Conservation (phyloP, 1,139 yeast species). For the Kluyveromyces marxianus region DNA sequence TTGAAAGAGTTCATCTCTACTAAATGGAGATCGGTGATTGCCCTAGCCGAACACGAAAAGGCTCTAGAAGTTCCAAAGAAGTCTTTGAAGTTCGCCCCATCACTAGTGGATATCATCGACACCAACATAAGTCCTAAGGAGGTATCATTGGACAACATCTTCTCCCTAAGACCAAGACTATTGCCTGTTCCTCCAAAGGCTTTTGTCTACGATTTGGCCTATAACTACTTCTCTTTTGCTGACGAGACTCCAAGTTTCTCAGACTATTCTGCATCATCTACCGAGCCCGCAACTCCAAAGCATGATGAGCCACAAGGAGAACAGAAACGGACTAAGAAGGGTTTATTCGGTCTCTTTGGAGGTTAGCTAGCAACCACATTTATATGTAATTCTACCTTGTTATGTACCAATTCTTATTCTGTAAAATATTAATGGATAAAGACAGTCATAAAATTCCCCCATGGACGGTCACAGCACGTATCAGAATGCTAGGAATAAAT, state of each 20-base stretch:
- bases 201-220: constrained; percentile 83
- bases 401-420: background rate
- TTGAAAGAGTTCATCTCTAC: constrained; percentile 15
- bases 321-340: constrained; percentile 32
- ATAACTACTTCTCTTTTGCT: constrained; percentile 60
- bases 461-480: too few species aligned
- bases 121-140: constrained; percentile 34
- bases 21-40: constrained; percentile 23
- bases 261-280: background rate
- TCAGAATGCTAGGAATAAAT: too few species aligned
- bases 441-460: too few species aligned
- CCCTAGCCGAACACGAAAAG: constrained; percentile 28
- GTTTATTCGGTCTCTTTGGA: constrained; percentile 44
- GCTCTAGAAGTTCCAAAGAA: constrained; percentile 5
- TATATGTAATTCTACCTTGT: background rate
- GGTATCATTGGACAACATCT: constrained; percentile 37
- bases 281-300: background rate
- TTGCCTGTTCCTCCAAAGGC: constrained; percentile 72
- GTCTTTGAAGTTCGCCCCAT: constrained; percentile 9
- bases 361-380: constrained; percentile 17
- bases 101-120: constrained; percentile 45
- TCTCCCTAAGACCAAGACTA: constrained; percentile 40
- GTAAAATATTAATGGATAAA: background rate
- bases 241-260: background rate
- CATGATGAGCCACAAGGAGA: constrained; percentile 10